Percentiles rank a stretch among this genome's conserved stretches.
Conservation (phyloP, 495 filamentous ascomycete species). For the Parmelia sp. region DNA sequence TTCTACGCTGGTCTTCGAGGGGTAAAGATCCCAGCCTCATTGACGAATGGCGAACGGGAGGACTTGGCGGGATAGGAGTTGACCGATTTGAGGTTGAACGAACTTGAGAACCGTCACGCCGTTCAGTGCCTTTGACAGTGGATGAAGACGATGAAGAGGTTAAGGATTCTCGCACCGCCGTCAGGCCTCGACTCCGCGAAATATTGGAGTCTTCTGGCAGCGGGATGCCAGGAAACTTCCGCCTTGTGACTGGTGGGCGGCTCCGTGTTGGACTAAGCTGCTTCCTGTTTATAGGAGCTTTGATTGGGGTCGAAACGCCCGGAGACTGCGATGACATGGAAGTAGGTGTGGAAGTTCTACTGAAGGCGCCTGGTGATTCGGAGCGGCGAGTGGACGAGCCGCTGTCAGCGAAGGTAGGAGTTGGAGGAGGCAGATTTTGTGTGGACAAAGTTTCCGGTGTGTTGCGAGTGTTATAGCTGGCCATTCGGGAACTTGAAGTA, state of each 20-base stretch:
- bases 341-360: slow-evolving; percentile 88
- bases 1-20: slow-evolving; percentile 22
- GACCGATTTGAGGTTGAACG: slow-evolving; percentile 17
- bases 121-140: slow-evolving; percentile 42
- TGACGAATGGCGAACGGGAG: slow-evolving; percentile 58
- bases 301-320: slow-evolving; percentile 58
- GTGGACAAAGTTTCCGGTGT: slow-evolving; percentile 17
- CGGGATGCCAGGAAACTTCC: slow-evolving; percentile 47
- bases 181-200: slow-evolving; percentile 50
- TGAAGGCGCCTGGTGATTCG: slow-evolving; percentile 85
- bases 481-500: slow-evolving; percentile 30
- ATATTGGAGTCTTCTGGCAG: slow-evolving; percentile 45
- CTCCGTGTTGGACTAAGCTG: slow-evolving; percentile 60
- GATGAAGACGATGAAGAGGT: slow-evolving; percentile 57
- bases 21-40: slow-evolving; percentile 41
- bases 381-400: slow-evolving; percentile 94
- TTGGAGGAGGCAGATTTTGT: slow-evolving; percentile 53
- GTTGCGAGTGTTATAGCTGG: slow-evolving; percentile 22
- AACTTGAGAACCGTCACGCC: slow-evolving; percentile 23
- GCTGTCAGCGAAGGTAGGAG: slow-evolving; percentile 60
- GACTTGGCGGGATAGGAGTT: slow-evolving; percentile 50
- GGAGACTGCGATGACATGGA: slow-evolving; percentile 95
- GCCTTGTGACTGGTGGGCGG: slow-evolving; percentile 61
- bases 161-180: slow-evolving; percentile 56
- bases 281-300: slow-evolving; percentile 47